phyloP scores from a whole-genome alignment of 1,284 basidiomycete genomes.

The Apiotrichum akiyoshidainum region DNA sequence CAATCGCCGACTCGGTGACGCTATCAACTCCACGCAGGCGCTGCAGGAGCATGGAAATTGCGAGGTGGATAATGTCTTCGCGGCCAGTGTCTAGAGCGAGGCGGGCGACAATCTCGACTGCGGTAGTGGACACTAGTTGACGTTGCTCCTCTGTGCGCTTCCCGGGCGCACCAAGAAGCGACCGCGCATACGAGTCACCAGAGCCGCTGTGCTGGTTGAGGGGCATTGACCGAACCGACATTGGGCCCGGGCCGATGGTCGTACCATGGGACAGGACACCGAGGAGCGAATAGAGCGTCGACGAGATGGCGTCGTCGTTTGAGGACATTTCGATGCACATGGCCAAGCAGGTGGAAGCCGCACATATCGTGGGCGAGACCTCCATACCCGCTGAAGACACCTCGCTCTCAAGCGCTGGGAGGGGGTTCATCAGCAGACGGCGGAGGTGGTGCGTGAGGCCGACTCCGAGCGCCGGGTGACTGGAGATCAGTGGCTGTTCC shows the following conservation, averaged over 20 bases:
- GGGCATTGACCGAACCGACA: conserved; percentile 28
- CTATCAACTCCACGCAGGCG: conserved; percentile 78
- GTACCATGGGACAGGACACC: conserved; percentile 77
- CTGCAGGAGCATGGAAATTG: conserved; percentile 89
- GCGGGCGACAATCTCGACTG: conserved; percentile 80
- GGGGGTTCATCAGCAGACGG: conserved; percentile 80
- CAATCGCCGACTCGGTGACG: conserved; percentile 82
- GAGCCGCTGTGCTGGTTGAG: conserved; percentile 3
- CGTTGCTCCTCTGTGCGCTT: conserved; percentile 73
- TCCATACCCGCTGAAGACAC: conserved; percentile 54
- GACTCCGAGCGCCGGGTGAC: conserved; percentile 74
- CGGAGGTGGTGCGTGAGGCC: conserved; percentile 76
- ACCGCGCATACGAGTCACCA: conserved; percentile 7
- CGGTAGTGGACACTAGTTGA: conserved; percentile 78
- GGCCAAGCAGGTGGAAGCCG: conserved; percentile 84
- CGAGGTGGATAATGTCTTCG: conserved; percentile 79
- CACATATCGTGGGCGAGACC: conserved; percentile 64
- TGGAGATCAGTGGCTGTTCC: conserved; percentile 40
- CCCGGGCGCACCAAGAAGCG: neutral
- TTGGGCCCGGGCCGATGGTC: conserved; percentile 22
- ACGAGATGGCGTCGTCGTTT: conserved; percentile 86
- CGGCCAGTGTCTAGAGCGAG: conserved; percentile 76
- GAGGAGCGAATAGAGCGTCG: conserved; percentile 90
- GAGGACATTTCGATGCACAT: conserved; percentile 84
- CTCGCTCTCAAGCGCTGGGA: conserved; percentile 82